Conservation (phyloP, 2,329 filamentous ascomycete species). For the Triangularia verruculosa region DNA sequence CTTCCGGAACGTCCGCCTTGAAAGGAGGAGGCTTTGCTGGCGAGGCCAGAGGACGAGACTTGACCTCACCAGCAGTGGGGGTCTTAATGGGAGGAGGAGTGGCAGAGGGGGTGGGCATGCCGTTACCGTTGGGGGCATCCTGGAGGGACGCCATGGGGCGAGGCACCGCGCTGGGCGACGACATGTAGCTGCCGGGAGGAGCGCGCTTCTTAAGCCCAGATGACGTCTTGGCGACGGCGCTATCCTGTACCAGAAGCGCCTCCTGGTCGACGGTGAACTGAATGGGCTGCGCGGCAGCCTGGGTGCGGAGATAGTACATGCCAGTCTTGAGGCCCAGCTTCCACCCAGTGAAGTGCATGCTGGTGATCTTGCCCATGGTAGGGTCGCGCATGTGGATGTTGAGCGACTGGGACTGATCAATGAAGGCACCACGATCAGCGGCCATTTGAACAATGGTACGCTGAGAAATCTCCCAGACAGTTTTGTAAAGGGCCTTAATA, state of each 20-base stretch:
- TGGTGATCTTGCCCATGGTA: constrained; percentile 99
- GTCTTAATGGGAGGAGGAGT: constrained; percentile 56
- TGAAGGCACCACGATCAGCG: constrained; percentile 95
- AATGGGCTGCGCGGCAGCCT: constrained; percentile 93
- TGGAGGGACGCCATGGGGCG: constrained; percentile 61
- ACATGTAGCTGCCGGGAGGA: constrained; percentile 55
- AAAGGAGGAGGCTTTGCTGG: constrained; percentile 64
- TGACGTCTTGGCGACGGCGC: constrained; percentile 63
- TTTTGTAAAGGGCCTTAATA: constrained; percentile 98
- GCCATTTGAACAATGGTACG: constrained; percentile 96
- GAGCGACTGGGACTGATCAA: constrained; percentile 97
- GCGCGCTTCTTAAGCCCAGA: constrained; percentile 66
- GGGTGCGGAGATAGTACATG: constrained; percentile 99
- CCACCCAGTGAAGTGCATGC: constrained; percentile 99
- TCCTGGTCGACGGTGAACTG: constrained; percentile 99
- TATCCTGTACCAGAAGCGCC: constrained; percentile 83
- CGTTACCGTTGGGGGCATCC: constrained; percentile 45
- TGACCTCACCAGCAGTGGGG: constrained; percentile 42
- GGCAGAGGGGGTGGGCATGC: constrained; percentile 65
- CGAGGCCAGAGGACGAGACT: constrained; percentile 47
- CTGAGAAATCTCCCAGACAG: constrained; percentile 98
- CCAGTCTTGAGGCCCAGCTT: constrained; percentile 99
- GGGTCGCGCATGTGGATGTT: constrained; percentile 99
- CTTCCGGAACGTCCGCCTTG: constrained; percentile 74
- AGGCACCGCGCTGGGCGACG: constrained; percentile 61